Base-by-base conservation (phyloP, 176 grass and related monocot genomes). In the Carex littledalei region DNA sequence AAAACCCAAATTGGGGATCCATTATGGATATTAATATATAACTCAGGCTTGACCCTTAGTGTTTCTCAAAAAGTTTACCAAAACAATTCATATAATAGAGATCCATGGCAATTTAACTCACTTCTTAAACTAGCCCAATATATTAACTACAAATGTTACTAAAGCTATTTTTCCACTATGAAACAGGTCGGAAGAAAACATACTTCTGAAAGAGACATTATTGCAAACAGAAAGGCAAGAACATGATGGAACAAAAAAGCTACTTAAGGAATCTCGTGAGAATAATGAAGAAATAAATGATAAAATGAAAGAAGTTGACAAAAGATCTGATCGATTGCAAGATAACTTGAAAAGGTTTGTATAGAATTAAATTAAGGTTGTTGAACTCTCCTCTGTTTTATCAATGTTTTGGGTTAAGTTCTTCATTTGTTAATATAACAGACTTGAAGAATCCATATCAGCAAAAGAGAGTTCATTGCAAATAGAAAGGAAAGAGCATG, bases 291-390 rank as follows among this genome's bases (percentile, higher is more conserved):
- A 85, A 49, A 71, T 91, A 37, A 85, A 87, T 81, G 84, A 78
- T 78, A 89, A 83, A 85, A 69, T 91, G 81, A 87, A 91, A 83
- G 91, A 88, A 61, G 81, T 84, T 87, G 81, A 89, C 80, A 63
- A 59, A 62, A 91, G 86, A 85, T 88, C 76, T 71, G 52, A 55
- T 50, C 81, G 88, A 75, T 85, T 93, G 86, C 89, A 91, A 84
- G 91, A 91, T 87, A 88, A 85, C 84, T 53, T 93, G 83, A 71
- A 85, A 85, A 93, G 91, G 91, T 94, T 82, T 26, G n/a, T 77
- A 57, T 29, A 82, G 1, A 45, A 43, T 63, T 65, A 34, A 9
- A 39, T 39, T 22, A 3, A 64, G 43, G 4, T 63, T 82, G 1
- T 63, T 21, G 11, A 61, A 64, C n/a, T 41, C 16, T 43, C n/a